Evolutionary conservation across 345 rosid genomes (phyloP).

Genomic region (Eucalyptus pumila): DNA sequence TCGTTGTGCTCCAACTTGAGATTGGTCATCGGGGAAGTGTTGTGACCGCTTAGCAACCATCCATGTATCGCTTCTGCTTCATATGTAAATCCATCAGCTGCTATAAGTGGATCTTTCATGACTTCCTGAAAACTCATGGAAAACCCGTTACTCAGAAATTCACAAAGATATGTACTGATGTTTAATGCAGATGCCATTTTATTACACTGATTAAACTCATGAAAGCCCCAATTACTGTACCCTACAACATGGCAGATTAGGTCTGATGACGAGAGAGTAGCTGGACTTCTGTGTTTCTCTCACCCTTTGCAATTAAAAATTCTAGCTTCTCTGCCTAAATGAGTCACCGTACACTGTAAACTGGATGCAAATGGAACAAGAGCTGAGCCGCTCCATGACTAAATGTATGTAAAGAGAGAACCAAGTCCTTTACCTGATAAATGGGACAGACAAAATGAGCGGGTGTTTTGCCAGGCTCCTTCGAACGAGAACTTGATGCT

Average conservation of each 20-base stretch:
- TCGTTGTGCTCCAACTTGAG: conserved; percentile 54
- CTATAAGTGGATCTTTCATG: conserved; percentile 81
- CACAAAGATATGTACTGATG: neutral
- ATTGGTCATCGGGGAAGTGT: conserved; percentile 94
- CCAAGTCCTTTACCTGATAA: conserved; percentile 46
- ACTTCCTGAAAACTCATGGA: conserved; percentile 36
- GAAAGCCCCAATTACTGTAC: neutral
- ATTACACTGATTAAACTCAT: neutral
- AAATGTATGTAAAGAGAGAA: neutral
- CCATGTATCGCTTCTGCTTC: conserved; percentile 83
- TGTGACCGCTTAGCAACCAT: conserved; percentile 73
- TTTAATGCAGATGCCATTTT: neutral
- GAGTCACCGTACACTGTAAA: neutral
- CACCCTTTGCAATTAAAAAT: neutral
- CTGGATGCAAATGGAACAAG: neutral
- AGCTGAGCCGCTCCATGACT: neutral
- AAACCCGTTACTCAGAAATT: neutral
- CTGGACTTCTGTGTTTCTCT: neutral
- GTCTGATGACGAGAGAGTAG: neutral
- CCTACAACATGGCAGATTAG: neutral
- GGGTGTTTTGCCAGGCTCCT: conserved; percentile 41
- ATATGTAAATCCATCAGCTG: conserved; percentile 87
- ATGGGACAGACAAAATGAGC: conserved; percentile 89
- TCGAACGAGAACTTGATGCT: conserved; percentile 11
- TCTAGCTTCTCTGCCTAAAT: neutral